Percentiles rank a stretch among this genome's conserved stretches.
Conservation (phyloP, 371 early-diverging fungal genomes). For the Saksenaea vasiformis region DNA sequence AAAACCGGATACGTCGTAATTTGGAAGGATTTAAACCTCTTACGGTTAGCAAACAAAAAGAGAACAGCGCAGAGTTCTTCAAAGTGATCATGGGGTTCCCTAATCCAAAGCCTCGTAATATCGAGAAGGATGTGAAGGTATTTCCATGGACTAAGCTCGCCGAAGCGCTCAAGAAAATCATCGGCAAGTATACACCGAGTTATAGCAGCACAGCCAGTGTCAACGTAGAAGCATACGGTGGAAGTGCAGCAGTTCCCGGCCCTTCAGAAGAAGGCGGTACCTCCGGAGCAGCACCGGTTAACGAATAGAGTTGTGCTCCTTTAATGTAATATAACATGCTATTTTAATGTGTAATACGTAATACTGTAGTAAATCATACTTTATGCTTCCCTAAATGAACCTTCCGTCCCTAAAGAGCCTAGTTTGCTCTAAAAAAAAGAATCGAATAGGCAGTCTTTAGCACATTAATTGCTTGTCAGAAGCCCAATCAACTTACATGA, state of each 20-base stretch:
- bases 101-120: slow-evolving; percentile 79
- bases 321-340: slow-evolving; percentile 16
- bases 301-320: slow-evolving; percentile 6
- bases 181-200: slow-evolving; percentile 64
- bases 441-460: too few relatives aligned
- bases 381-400: too few relatives aligned
- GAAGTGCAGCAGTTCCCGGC: neutral
- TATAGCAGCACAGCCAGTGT: slow-evolving; percentile 52
- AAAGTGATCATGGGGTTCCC: slow-evolving; percentile 78
- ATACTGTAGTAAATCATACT: too few relatives aligned
- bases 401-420: too few relatives aligned
- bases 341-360: slow-evolving; percentile 7
- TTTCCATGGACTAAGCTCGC: slow-evolving; percentile 73
- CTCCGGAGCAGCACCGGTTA: neutral
- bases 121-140: slow-evolving; percentile 83
- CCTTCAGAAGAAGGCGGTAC: neutral
- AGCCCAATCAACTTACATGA: too few relatives aligned
- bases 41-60: slow-evolving; percentile 71
- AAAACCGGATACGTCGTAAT: slow-evolving; percentile 80
- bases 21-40: slow-evolving; percentile 76
- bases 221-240: slow-evolving; percentile 43
- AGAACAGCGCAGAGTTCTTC: slow-evolving; percentile 71
- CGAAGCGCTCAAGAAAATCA: slow-evolving; percentile 70
- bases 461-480: too few relatives aligned
- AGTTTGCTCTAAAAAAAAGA: too few relatives aligned